Base-by-base conservation (phyloP, 2,329 filamentous ascomycete genomes). In the Pyrenophora tritici-repentis region DNA sequence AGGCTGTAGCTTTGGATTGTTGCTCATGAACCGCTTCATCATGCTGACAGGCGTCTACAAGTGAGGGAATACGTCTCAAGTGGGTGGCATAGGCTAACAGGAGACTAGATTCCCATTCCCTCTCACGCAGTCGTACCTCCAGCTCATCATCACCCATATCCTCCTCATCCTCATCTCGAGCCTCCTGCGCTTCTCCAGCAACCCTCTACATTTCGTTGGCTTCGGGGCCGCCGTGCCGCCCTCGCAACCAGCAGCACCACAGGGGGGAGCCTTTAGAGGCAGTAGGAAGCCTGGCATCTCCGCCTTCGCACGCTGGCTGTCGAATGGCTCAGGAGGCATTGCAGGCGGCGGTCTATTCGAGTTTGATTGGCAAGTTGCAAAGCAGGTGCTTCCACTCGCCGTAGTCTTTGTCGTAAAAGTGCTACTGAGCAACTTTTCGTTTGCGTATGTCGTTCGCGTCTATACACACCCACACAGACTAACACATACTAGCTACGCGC, bases 341-440 rank as follows among this genome's bases (percentile, higher is more conserved):
- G 78, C 80, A 26, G 79, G 80, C n/a, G 80, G 79, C 14, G 79
- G 81, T 7, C 59, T 82, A 3, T 79, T 83, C 47, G 80, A 82
- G 54, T 81, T 82, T 46, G 78, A 82, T 47, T 70, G 68, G 52
- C 63, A 71, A 33, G 72, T 78, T n/a, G 79, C 75, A 1, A 76
- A 75, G 52, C 75, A 77, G 47, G 77, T 79, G 16, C 64, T 82
- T 1, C 79, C 79, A 10, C 64, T 81, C 7, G 78, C 80, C 1
- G 64, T 80, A 10, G 73, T 82, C 41, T 82, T 79, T 52, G 70
- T 81, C 20, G 73, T 75, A 22, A 82, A 80, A 58, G 73, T 82
- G 24, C 68, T 80, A 13, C 72, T 83, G 14, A 81, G 78, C 58
- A 83, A 82, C 64, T 74, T 82, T 47, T 81, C 79, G 3, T 82